Evolutionary conservation across 768 basidiomycete genomes (phyloP).

Genomic region (Lenzites betulinus): DNA sequence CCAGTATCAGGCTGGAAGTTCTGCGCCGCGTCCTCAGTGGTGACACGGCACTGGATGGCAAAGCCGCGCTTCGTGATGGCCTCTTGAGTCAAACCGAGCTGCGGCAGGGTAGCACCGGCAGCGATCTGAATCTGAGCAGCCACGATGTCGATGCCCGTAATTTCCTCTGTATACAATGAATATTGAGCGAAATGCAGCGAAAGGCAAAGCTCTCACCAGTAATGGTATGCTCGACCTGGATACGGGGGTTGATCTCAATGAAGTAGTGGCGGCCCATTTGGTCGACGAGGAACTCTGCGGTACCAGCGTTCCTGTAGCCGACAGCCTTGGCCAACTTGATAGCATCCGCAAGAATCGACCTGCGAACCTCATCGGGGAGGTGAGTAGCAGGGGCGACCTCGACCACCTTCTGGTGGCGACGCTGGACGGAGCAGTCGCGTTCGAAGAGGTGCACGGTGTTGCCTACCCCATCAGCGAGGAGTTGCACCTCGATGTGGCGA

Average conservation of each 20-base stretch:
- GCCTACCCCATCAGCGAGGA: slow-evolving; percentile 87
- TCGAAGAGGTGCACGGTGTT: slow-evolving; percentile 99
- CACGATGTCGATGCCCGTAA: slow-evolving; percentile 98
- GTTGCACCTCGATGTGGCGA: slow-evolving; percentile 96
- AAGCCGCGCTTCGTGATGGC: slow-evolving; percentile 95
- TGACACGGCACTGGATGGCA: slow-evolving; percentile 98
- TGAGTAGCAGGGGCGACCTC: slow-evolving; percentile 98
- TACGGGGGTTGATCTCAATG: slow-evolving; percentile 99
- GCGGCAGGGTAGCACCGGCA: slow-evolving; percentile 94
- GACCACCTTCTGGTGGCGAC: slow-evolving; percentile 98
- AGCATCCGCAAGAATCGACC: slow-evolving; percentile 86
- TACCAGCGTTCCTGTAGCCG: slow-evolving; percentile 95
- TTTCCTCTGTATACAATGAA: slow-evolving; percentile 72
- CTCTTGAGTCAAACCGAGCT: slow-evolving; percentile 94
- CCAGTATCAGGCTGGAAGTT: slow-evolving; percentile 98
- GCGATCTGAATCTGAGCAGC: slow-evolving; percentile 99
- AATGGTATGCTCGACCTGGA: slow-evolving; percentile 99
- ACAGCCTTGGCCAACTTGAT: slow-evolving; percentile 94
- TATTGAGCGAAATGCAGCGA: background rate
- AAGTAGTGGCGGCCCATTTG: slow-evolving; percentile 97
- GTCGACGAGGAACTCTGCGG: slow-evolving; percentile 98
- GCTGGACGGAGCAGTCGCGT: slow-evolving; percentile 98
- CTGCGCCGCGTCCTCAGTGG: slow-evolving; percentile 92
- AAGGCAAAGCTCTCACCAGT: slow-evolving; percentile 60
- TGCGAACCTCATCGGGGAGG: slow-evolving; percentile 86